Evolutionary conservation across 2,329 filamentous ascomycete genomes (phyloP), one percentile per base, ranked within the genome.

Genomic region (Helotiales sp.): DNA sequence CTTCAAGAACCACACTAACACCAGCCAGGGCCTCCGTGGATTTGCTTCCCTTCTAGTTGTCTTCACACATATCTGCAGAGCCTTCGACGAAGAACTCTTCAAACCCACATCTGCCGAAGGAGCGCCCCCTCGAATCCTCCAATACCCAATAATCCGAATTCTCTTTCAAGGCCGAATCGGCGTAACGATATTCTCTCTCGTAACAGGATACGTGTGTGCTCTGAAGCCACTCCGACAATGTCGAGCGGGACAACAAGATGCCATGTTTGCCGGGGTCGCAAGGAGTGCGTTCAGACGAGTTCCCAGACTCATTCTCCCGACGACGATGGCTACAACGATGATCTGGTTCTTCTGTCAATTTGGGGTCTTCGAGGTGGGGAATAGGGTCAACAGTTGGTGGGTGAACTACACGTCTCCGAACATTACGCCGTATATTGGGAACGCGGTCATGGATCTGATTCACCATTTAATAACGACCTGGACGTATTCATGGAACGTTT

Each of bases 141-240:
- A 90, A 76, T 80, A 82, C 47, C 87, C 87, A 15, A 85, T 86
- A 72, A 78, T 89, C 66, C 85, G 87, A 64, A 82, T 90, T 57
- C 79, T 86, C 45, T 81, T 85, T 59, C 86, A 88, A 73, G 87
- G 89, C 24, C 84, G 89, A 17, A 86, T 87, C 54, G 89, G 88
- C 77, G 89, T 91, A 2, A 85, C 87, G 15, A 87, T 90, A 69
- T 90, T 91, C 77, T 85, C 89, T 73, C 82, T 91, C 55, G 86
- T 89, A 45, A 87, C 87, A 24, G 87, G 87, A 65, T 89, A 88
- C 72, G 87, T 89, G 61, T 89, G 88, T 77, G 84, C 86, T 3
- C 81, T 89, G 61, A 88, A 89, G 73, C 85, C 87, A 17, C 82
- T 89, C 67, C 82, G 83, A 63, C 82, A 86, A 61, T 84, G 81